Evolutionary conservation across 768 basidiomycete species (phyloP).

Genomic region (Phylloporus rhodoxanthus): DNA sequence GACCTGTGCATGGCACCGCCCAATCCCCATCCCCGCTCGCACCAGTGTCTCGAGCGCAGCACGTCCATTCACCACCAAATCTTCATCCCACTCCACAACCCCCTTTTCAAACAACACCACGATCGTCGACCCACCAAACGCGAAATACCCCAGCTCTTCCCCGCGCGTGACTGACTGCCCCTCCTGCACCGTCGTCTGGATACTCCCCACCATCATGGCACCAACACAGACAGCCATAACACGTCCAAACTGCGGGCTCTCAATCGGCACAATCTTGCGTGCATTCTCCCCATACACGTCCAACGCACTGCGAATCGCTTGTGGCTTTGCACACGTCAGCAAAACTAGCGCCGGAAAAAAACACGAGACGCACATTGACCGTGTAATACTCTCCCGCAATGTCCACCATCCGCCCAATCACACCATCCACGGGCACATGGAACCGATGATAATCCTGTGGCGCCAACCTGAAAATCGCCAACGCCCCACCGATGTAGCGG

Average conservation of each 20-base stretch:
- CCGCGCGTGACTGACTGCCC: conserved; percentile 77
- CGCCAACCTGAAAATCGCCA: conserved; percentile 88
- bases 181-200: conserved; percentile 79
- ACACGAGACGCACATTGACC: conserved; percentile 65
- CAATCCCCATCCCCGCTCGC: conserved; percentile 83
- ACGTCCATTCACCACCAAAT: conserved; percentile 75
- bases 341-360: background rate
- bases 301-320: conserved; percentile 85
- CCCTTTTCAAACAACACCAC: conserved; percentile 87
- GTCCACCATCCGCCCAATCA: conserved; percentile 73
- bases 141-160: conserved; percentile 91
- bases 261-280: conserved; percentile 87
- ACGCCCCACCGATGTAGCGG: conserved; percentile 69
- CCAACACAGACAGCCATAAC: conserved; percentile 92
- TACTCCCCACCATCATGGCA: conserved; percentile 94
- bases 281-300: conserved; percentile 96
- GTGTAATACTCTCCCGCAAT: conserved; percentile 95
- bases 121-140: conserved; percentile 93
- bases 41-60: conserved; percentile 89
- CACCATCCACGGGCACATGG: conserved; percentile 82
- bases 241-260: conserved; percentile 81
- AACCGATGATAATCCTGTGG: conserved; percentile 97
- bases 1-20: conserved; percentile 28
- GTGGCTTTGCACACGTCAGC: conserved; percentile 47
- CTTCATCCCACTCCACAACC: conserved; percentile 85